phyloP scores from a whole-genome alignment of 192 early-diverging fungal species.

The Backusella mclennaniae region DNA sequence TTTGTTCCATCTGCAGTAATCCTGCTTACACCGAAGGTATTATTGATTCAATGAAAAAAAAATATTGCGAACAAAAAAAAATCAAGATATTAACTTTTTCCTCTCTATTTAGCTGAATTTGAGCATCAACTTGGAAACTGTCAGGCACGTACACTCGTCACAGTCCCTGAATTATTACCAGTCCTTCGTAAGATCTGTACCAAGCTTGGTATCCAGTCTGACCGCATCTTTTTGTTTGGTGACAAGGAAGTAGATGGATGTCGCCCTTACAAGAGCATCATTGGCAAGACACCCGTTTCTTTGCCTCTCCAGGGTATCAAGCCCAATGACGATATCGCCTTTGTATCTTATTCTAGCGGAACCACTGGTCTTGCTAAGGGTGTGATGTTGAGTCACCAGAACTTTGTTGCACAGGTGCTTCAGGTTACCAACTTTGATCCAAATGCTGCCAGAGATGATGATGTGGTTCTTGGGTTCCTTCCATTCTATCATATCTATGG shows the following conservation, averaged over 20 bases:
- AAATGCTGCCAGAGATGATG: background rate
- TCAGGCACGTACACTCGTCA: conserved; percentile 65
- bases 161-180: conserved; percentile 35
- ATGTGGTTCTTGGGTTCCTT: conserved; percentile 52
- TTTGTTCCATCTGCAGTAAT: conserved; percentile 42
- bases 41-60: background rate
- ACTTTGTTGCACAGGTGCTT: conserved; percentile 58
- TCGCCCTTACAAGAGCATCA: conserved; percentile 17
- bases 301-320: conserved; percentile 9
- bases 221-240: conserved; percentile 30
- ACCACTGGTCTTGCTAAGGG: conserved; percentile 36
- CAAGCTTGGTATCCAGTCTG: conserved; percentile 10
- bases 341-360: conserved; percentile 35
- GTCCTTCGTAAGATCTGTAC: conserved; percentile 12
- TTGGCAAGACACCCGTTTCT: background rate
- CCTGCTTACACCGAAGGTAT: conserved; percentile 72
- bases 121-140: conserved; percentile 75
- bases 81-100: background rate
- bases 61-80: background rate
- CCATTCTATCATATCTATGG: conserved; percentile 74
- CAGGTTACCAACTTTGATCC: conserved; percentile 54
- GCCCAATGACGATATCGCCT: conserved; percentile 26
- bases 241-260: conserved; percentile 24
- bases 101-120: conserved; percentile 34
- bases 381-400: conserved; percentile 34